Percentiles rank a stretch among this genome's conserved stretches.
Evolutionary conservation across 768 basidiomycete species (phyloP).

Genomic region (Psilocybe subaeruginosa): DNA sequence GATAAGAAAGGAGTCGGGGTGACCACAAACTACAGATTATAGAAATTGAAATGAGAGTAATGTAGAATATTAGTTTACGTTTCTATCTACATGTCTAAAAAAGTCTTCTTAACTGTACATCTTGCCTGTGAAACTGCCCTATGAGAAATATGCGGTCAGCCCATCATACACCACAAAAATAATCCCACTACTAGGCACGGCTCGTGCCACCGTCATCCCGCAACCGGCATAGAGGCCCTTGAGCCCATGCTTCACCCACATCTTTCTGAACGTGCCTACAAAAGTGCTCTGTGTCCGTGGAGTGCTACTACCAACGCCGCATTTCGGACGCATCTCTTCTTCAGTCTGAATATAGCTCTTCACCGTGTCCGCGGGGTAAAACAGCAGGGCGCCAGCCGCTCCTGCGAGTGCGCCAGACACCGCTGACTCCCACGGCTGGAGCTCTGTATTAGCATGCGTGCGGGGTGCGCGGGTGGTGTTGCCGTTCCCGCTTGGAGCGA

Average conservation of each 20-base stretch:
- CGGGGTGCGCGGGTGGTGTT: constrained; percentile 15
- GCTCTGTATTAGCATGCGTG: constrained; percentile 43
- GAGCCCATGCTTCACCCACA: constrained; percentile 78
- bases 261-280: constrained; percentile 61
- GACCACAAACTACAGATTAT: too few species aligned
- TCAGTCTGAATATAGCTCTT: constrained; percentile 96
- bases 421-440: constrained; percentile 84
- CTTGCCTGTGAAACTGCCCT: constrained; percentile 2
- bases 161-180: constrained; percentile 94
- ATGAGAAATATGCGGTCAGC: constrained; percentile 50
- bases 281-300: constrained; percentile 37
- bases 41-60: not conserved
- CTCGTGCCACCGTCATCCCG: constrained; percentile 85
- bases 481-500: not conserved
- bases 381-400: constrained; percentile 80
- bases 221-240: constrained; percentile 91
- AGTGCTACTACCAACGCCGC: constrained; percentile 15
- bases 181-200: constrained; percentile 88
- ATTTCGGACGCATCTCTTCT: constrained; percentile 71
- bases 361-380: constrained; percentile 94
- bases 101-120: not conserved
- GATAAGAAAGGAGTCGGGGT: too few species aligned
- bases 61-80: not conserved
- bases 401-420: constrained; percentile 86
- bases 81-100: not conserved